Evolutionary conservation across 225 moss, liverwort and hornwort species (phyloP), one percentile per base, ranked within the genome.

Genomic region (Anthoceros angustus): DNA sequence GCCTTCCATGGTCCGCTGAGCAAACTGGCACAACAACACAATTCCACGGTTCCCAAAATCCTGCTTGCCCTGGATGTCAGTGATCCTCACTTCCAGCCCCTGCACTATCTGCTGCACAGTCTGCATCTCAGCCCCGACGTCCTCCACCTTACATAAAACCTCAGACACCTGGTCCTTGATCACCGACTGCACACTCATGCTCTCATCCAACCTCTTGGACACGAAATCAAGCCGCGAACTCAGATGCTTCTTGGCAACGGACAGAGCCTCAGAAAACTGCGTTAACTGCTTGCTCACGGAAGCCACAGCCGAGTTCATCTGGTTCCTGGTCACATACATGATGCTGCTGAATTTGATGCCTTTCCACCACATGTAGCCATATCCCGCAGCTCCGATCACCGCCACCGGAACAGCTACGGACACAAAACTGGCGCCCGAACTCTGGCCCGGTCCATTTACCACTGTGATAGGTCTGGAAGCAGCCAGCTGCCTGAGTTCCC

Each of bases 241-340:
- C 75, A 81, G 43, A 10, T 78, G 81, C 10, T 73, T 45, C 62
- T 81, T 81, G 24, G 81, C 78, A 48, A 75, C 75, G 73, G 75
- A 75, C 62, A 81, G 73, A 43, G 78, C 77, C 48, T 72, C 69
- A 25, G 77, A 81, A 50, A 81, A 77, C 42, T 77, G 73, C 48
- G 75, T 77, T 18, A 81, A 78, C 41, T 81, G 81, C 50, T 55
- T 55, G 55, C 55, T 55, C 16, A 82, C 82, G 55, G 23, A 78
- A 10, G 78, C 78, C 21, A 82, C 82, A n/a, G 78, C 82, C 62
- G 62, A 73, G 6, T 78, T 66, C 82, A 82, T 82, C 50, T 82
- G 82, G 69, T 78, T 76, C 43, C 76, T 69, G 15, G 82, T 82
- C n/a, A 82, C 82, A 61, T 82, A 82, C 82, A 82, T 82, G 60